Percentiles rank a stretch among this genome's conserved stretches.
These are phyloP conservation scores for Lecanosticta acicola DNA, from an alignment of 2,329 filamentous ascomycete genomes.

Conservation along the genomic window DNA sequence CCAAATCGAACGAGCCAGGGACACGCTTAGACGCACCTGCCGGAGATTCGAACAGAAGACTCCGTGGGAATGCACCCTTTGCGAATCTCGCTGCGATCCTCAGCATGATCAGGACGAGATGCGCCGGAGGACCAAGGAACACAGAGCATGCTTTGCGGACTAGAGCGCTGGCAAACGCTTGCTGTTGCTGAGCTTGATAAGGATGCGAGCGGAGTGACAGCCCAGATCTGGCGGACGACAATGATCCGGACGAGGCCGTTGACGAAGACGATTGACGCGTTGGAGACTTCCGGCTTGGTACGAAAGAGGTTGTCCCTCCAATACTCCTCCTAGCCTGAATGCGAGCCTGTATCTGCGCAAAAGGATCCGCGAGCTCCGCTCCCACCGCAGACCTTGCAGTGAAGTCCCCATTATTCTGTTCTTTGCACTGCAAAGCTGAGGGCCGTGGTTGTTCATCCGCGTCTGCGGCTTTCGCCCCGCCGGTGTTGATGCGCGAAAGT, in stretches of 20 bases:
- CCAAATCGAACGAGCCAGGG: constrained; percentile 53
- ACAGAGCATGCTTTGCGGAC: constrained; percentile 72
- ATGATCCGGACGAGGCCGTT: constrained; percentile 18
- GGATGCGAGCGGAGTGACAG: constrained; percentile 10
- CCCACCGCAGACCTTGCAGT: not conserved
- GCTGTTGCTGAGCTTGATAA: constrained; percentile 11
- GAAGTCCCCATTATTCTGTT: not conserved
- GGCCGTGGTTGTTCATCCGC: not conserved
- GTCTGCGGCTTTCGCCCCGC: not conserved
- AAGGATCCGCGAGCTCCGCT: constrained; percentile 20
- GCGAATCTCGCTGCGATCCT: constrained; percentile 73
- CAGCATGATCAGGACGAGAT: constrained; percentile 73
- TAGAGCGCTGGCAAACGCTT: constrained; percentile 43
- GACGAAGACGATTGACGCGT: constrained; percentile 36
- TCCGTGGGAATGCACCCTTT: constrained; percentile 35
- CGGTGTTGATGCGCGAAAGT: not conserved
- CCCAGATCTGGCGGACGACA: constrained; percentile 12
- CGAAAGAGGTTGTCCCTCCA: constrained; percentile 23
- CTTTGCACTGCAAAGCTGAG: not conserved
- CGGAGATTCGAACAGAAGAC: constrained; percentile 26
- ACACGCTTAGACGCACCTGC: constrained; percentile 46
- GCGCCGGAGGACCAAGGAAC: constrained; percentile 71
- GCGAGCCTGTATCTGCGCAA: constrained; percentile 31
- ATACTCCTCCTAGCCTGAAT: constrained; percentile 32
- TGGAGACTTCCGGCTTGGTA: constrained; percentile 37